A percentile compares a stretch with the other conserved stretches of the same genome.
phyloP scores from a whole-genome alignment of 805 yeast species.

The Metschnikowia picachoensis region DNA sequence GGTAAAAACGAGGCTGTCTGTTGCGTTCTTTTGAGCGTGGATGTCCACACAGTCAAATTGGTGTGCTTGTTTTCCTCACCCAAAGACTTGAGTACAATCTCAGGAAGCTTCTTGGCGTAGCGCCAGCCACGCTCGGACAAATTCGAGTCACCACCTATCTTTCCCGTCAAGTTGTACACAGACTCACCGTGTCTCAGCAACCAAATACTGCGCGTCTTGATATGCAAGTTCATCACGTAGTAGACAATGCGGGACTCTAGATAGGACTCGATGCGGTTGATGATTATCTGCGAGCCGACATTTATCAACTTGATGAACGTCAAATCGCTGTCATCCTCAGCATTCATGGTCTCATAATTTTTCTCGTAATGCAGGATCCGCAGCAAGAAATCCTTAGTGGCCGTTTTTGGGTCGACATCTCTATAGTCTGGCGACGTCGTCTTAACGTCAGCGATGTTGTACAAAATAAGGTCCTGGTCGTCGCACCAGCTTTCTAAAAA shows the following conservation, averaged over 20 bases:
- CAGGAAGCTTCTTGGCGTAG: slow-evolving; percentile 80
- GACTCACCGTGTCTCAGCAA: slow-evolving; percentile 95
- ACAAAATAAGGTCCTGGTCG: slow-evolving; percentile 70
- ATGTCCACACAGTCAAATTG: slow-evolving; percentile 88
- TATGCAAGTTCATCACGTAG: slow-evolving; percentile 92
- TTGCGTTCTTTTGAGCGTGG: slow-evolving; percentile 85
- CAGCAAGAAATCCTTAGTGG: slow-evolving; percentile 65
- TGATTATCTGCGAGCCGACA: slow-evolving; percentile 81
- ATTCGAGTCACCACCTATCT: slow-evolving; percentile 92
- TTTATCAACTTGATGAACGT: slow-evolving; percentile 87
- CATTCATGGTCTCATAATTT: slow-evolving; percentile 72
- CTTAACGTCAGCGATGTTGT: slow-evolving; percentile 82
- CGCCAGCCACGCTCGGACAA: slow-evolving; percentile 78
- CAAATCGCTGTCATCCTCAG: slow-evolving; percentile 52
- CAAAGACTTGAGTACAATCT: slow-evolving; percentile 61
- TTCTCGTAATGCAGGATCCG: slow-evolving; percentile 73
- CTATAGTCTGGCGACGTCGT: slow-evolving; percentile 81
- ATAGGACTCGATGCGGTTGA: slow-evolving; percentile 84
- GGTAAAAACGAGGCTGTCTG: slow-evolving; percentile 85
- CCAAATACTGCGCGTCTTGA: slow-evolving; percentile 90
- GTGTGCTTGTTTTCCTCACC: slow-evolving; percentile 51
- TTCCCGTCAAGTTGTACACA: slow-evolving; percentile 85
- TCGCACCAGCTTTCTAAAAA: slow-evolving; percentile 91
- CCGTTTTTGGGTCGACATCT: slow-evolving; percentile 64
- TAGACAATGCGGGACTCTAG: slow-evolving; percentile 90